Base-by-base conservation (phyloP, 495 filamentous ascomycete genomes). In the Penicillium antarcticum region DNA sequence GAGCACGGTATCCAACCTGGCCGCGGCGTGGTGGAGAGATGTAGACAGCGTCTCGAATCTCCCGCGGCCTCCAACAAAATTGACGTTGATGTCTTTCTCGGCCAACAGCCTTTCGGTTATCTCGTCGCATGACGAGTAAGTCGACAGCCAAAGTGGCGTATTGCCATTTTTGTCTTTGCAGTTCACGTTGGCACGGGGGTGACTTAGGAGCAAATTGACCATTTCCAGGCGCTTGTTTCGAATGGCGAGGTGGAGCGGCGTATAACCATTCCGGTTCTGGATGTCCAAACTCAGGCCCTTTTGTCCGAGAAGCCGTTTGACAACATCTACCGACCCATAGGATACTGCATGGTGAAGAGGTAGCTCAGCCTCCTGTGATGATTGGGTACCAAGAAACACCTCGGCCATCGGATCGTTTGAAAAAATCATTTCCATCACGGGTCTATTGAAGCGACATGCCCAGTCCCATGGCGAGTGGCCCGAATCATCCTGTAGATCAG, bases 121-220 rank as follows among this genome's bases (percentile, higher is more conserved):
- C 18, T 38, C 40, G 16, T 53, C 18, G 40, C 8, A 46, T 17
- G 19, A 52, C 34, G 39, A 40, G 40, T 48, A 34, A 48, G 33
- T 52, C 33, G 49, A 52, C 13, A 57, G 18, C 49, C 19, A 57
- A 34, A 57, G 44, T 12, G 45, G 49, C 39, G 49, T 57, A 37
- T 57, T 57, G 2, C 49, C 35, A 37, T 45, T 4, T 26, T 42
- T 45, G 13, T 51, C 50, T 45, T 9, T 38, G 16, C 26, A 45
- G 26, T 57, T 53, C 3, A 52, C n/a, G 6, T 41, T 37, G 14
- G 11, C 17, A 16, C 13, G 8, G 3, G 21, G 34, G 21, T 57
- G 19, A 17, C 34, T 35, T 16, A 57, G 33, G 21, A 57, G 44
- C 19, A 57, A 31, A 41, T 52, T 14, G 13, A 57, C 36, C 11